These are phyloP conservation scores for Fremontodendron californicum DNA, from an alignment of 345 rosid genomes.

Conservation along the genomic window DNA sequence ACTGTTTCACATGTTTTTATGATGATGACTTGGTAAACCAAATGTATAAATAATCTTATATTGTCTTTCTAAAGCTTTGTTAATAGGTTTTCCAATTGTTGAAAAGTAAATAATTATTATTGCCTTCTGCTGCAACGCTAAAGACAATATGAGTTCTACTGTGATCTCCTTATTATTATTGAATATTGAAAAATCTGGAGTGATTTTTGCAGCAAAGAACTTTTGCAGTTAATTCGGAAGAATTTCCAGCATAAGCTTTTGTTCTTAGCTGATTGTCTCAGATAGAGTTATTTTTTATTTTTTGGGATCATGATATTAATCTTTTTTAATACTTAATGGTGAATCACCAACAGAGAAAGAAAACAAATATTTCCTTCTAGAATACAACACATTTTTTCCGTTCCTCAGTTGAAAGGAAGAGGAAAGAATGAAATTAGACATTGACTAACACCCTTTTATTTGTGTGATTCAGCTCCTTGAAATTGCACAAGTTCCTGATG, in stretches of 20 bases:
- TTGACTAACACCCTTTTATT: neutral
- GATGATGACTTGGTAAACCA: neutral
- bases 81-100: neutral
- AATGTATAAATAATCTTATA: neutral
- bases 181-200: neutral
- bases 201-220: neutral
- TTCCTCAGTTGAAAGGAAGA: neutral
- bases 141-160: neutral
- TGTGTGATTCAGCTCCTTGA: slow-evolving; percentile 73
- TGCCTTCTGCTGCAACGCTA: neutral
- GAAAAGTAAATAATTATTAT: neutral
- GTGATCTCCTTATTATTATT: neutral
- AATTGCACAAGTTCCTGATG: slow-evolving; percentile 96
- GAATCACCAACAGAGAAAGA: neutral
- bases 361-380: neutral
- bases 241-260: neutral
- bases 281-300: neutral
- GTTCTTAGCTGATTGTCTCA: neutral
- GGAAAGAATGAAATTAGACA: neutral
- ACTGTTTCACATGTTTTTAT: neutral
- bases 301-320: neutral
- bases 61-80: neutral
- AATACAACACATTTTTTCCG: neutral
- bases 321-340: neutral
- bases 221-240: neutral